Conservation (phyloP, 2,329 filamentous ascomycete genomes). For the Thelonectria blattea region DNA sequence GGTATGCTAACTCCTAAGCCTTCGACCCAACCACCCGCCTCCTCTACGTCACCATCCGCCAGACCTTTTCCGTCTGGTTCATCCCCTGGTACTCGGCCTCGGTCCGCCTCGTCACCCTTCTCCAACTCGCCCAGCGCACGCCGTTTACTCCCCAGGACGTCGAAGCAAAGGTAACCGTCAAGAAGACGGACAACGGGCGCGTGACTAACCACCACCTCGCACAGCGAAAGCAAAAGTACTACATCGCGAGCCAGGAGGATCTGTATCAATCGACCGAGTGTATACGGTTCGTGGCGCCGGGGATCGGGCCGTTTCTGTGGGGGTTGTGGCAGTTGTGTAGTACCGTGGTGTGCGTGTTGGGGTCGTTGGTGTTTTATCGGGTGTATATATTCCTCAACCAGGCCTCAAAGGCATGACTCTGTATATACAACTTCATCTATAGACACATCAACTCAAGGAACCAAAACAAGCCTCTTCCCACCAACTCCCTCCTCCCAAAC, state of each 20-base stretch:
- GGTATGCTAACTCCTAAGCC: conserved; percentile 50
- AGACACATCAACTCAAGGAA: conserved; percentile 10
- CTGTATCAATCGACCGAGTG: conserved; percentile 80
- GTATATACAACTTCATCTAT: too few species aligned
- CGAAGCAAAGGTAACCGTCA: not conserved
- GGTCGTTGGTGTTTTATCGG: conserved; percentile 52
- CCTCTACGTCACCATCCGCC: conserved; percentile 75
- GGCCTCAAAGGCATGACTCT: not conserved
- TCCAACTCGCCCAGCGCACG: conserved; percentile 61
- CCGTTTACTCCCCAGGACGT: conserved; percentile 33
- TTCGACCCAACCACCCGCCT: conserved; percentile 69
- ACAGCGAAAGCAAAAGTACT: conserved; percentile 61
- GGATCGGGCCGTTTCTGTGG: conserved; percentile 61
- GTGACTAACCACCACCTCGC: conserved; percentile 28
- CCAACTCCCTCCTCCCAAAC: conserved; percentile 11
- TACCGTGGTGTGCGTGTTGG: conserved; percentile 68
- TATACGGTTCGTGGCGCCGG: conserved; percentile 75
- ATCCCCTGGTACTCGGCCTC: conserved; percentile 77
- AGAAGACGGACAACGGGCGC: conserved; percentile 21
- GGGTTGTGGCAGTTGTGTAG: conserved; percentile 67
- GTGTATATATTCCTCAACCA: conserved; percentile 44
- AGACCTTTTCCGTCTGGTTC: conserved; percentile 79
- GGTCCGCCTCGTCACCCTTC: conserved; percentile 72
- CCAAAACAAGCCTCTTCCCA: conserved; percentile 14
- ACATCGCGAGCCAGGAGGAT: conserved; percentile 81